Base-by-base conservation (phyloP, 129 eudicot species). In the Flaveria ramosissima region DNA sequence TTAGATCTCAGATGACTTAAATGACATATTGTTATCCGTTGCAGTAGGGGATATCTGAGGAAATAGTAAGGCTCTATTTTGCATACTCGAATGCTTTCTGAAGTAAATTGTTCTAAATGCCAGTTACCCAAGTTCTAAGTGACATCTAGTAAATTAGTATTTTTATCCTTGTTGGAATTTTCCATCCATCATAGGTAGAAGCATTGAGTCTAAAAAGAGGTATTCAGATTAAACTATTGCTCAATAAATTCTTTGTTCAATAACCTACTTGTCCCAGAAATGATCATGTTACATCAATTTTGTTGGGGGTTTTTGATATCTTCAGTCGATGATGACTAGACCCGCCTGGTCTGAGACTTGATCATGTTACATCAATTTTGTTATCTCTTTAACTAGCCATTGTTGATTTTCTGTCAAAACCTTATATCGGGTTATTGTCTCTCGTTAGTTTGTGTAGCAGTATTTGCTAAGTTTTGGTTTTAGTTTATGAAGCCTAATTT, bases 191-290 rank as follows among this genome's bases (percentile, higher is more conserved):
- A 7, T 19, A 24, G 3, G 4, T 50, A 52, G 45, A 76, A 51
- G 26, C 24, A 64, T 32, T 20, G 23, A 48, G 50, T 42, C 53
- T 36, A 36, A 76, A 23, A 75, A 13, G 17, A 39, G 17, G 42
- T 15, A 41, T 76, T 66, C 63, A 32, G 23, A 48, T 65, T 36
- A 41, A 64, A 41, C 65, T 50, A 64, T 17, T n/a, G 59, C 14
- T 46, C 61, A 41, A 4, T 23, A 21, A 51, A 48, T 26, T 48
- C 42, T 43, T 70, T 70, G 42, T 48, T 7, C 6, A 45, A 13
- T 23, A 74, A 32, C 64, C 64, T 77, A 76, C 63, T 39, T 39
- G 68, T 16, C 68, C 57, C 46, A 26, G 57, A 39, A 52, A 23
- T 2, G n/a, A n/a, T n/a, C n/a, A n/a, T n/a, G n/a, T n/a, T n/a